Conservation (phyloP, 331 rosid genomes). For the Saraca asoca region DNA sequence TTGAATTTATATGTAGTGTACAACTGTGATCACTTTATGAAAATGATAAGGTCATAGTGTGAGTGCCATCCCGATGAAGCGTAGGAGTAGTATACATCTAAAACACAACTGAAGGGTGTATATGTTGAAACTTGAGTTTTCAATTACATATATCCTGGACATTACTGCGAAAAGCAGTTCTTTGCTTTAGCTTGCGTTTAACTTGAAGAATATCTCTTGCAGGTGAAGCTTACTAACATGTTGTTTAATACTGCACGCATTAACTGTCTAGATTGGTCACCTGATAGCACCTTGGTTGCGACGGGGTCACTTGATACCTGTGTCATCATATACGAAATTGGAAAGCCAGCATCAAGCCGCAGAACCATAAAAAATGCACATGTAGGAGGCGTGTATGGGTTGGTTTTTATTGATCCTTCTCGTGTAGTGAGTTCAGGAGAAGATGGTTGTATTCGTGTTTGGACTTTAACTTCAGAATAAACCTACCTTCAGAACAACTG, state of each 20-base stretch:
- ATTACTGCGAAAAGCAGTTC: not conserved
- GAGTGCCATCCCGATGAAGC: not conserved
- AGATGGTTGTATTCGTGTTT: slow-evolving; percentile 89
- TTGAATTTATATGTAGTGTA: not conserved
- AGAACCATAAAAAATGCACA: slow-evolving; percentile 84
- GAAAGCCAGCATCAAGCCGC: slow-evolving; percentile 90
- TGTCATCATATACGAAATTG: slow-evolving; percentile 75
- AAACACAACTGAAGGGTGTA: slow-evolving; percentile 10
- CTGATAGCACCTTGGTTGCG: slow-evolving; percentile 79
- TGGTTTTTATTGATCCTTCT: slow-evolving; percentile 64
- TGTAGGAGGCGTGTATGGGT: slow-evolving; percentile 91
- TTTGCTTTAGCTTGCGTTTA: slow-evolving; percentile 32
- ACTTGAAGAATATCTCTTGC: slow-evolving; percentile 36
- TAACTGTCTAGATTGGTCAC: slow-evolving; percentile 96
- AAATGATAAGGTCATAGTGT: not conserved
- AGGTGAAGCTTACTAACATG: slow-evolving; percentile 95
- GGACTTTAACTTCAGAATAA: slow-evolving; percentile 59
- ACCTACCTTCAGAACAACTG: slow-evolving; percentile 24
- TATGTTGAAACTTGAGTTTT: not conserved
- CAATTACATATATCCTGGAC: slow-evolving; percentile 16
- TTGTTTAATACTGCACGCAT: slow-evolving; percentile 86
- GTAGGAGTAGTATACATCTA: not conserved
- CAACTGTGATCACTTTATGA: not conserved
- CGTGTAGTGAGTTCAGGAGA: slow-evolving; percentile 89
- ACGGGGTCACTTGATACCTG: slow-evolving; percentile 94